A percentile compares a stretch with the other conserved stretches of the same genome.
phyloP scores from a whole-genome alignment of 2,329 filamentous ascomycete genomes.

The Penicillium italicum region DNA sequence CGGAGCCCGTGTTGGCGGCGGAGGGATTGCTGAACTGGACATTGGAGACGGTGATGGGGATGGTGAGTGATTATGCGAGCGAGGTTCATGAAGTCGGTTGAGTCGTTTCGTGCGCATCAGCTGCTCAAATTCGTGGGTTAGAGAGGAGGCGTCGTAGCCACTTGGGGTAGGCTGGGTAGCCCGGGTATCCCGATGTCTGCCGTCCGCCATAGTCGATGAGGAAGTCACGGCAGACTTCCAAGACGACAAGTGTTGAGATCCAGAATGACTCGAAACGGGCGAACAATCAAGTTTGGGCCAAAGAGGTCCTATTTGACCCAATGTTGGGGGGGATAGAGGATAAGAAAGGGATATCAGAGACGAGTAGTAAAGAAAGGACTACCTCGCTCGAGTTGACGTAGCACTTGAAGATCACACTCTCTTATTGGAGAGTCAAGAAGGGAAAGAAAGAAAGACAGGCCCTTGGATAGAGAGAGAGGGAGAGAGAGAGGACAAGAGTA shows the following conservation, averaged over 20 bases:
- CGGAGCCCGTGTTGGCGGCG: slow-evolving; percentile 36
- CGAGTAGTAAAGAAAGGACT: slow-evolving; percentile 14
- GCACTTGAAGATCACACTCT: slow-evolving; percentile 6
- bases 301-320: slow-evolving; percentile 6
- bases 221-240: slow-evolving; percentile 23
- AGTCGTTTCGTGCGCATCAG: slow-evolving; percentile 81
- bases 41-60: slow-evolving; percentile 55
- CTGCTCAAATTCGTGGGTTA: slow-evolving; percentile 81
- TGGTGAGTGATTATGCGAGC: slow-evolving; percentile 56
- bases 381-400: slow-evolving; percentile 11
- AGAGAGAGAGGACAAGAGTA: slow-evolving; percentile 9
- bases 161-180: slow-evolving; percentile 28
- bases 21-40: slow-evolving; percentile 27
- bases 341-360: slow-evolving; percentile 9
- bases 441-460: slow-evolving; percentile 11
- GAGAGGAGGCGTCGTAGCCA: slow-evolving; percentile 70
- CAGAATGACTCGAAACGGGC: slow-evolving; percentile 22
- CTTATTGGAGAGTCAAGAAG: slow-evolving; percentile 11
- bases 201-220: slow-evolving; percentile 38
- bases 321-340: neutral
- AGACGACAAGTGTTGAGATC: slow-evolving; percentile 18
- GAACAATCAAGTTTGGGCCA: neutral
- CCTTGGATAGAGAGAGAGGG: slow-evolving; percentile 14
- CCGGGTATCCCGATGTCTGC: slow-evolving; percentile 28
- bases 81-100: slow-evolving; percentile 69